A percentile compares a stretch with the other conserved stretches of the same genome.
Evolutionary conservation across 371 early-diverging fungal species (phyloP).

Genomic region (Catenaria anguillulae): DNA sequence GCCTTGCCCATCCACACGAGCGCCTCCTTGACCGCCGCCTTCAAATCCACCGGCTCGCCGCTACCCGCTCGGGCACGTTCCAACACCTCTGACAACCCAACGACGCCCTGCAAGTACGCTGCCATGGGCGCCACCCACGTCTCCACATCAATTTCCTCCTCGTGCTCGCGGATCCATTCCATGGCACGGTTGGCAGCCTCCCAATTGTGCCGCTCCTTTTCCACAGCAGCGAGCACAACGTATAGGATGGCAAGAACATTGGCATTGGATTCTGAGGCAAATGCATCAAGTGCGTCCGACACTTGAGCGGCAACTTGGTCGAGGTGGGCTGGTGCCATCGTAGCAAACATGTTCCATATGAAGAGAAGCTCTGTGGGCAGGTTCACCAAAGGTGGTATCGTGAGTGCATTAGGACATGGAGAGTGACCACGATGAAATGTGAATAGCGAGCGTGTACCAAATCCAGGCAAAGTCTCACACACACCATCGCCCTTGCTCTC

Average conservation of each 20-base stretch:
- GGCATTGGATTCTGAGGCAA: no score
- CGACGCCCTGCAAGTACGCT: not conserved
- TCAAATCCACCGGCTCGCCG: not conserved
- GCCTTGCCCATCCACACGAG: not conserved
- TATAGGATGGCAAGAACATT: not conserved
- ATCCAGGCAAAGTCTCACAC: not conserved
- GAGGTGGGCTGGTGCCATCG: not conserved
- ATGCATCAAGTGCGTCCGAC: not conserved
- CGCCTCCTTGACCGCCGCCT: not conserved
- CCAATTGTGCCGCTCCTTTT: not conserved
- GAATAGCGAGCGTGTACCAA: not conserved
- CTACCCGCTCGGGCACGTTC: no score
- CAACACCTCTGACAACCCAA: no score
- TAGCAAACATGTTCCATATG: not conserved
- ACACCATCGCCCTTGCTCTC: no score
- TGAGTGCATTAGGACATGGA: no score
- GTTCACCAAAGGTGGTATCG: no score
- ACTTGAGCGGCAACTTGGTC: not conserved
- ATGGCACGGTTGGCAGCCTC: not conserved
- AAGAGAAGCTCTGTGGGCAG: conserved; percentile 1
- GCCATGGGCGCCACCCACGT: conserved; percentile 4
- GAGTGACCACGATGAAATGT: no score
- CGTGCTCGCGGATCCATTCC: not conserved
- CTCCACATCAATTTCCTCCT: not conserved
- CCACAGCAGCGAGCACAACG: not conserved